Conservation (phyloP, 768 basidiomycete species). For the Chalciporus sphaerocephalus region DNA sequence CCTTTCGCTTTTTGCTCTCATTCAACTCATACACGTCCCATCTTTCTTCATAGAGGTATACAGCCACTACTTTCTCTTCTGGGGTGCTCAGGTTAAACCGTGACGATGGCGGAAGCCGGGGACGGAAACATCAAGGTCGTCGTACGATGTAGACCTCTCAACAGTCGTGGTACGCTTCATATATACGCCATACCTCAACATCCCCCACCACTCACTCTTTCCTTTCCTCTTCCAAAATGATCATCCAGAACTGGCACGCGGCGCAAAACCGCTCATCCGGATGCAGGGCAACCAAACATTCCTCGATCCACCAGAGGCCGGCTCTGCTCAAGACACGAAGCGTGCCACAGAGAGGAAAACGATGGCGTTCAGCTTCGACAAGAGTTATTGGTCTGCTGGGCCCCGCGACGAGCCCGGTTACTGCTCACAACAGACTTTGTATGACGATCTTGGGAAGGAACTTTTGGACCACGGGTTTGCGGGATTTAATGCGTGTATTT, state of each 20-base stretch:
- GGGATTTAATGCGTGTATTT: slow-evolving; percentile 97
- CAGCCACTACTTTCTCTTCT: slow-evolving; percentile 8
- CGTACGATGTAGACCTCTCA: slow-evolving; percentile 94
- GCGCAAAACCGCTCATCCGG: slow-evolving; percentile 89
- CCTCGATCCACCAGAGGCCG: slow-evolving; percentile 82
- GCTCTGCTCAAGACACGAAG: slow-evolving; percentile 63
- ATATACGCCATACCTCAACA: slow-evolving; percentile 1
- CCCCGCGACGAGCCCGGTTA: slow-evolving; percentile 84
- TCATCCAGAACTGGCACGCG: slow-evolving; percentile 77
- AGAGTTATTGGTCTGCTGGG: slow-evolving; percentile 96
- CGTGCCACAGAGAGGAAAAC: slow-evolving; percentile 88
- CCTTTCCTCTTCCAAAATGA: background rate
- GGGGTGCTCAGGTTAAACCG: slow-evolving; percentile 15
- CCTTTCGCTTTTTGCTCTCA: slow-evolving; percentile 1
- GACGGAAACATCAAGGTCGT: slow-evolving; percentile 92
- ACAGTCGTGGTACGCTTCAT: slow-evolving; percentile 72
- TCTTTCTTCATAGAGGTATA: slow-evolving; percentile 13
- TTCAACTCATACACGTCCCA: slow-evolving; percentile 2
- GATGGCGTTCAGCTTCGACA: slow-evolving; percentile 92
- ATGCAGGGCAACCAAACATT: slow-evolving; percentile 95
- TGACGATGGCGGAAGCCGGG: slow-evolving; percentile 66
- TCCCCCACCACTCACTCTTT: slow-evolving; percentile 2
- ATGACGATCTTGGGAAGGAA: slow-evolving; percentile 91
- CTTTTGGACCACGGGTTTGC: slow-evolving; percentile 92
- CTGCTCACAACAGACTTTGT: slow-evolving; percentile 92